Conservation (phyloP, 257 asterid species). For the Pogostemon cablin region DNA sequence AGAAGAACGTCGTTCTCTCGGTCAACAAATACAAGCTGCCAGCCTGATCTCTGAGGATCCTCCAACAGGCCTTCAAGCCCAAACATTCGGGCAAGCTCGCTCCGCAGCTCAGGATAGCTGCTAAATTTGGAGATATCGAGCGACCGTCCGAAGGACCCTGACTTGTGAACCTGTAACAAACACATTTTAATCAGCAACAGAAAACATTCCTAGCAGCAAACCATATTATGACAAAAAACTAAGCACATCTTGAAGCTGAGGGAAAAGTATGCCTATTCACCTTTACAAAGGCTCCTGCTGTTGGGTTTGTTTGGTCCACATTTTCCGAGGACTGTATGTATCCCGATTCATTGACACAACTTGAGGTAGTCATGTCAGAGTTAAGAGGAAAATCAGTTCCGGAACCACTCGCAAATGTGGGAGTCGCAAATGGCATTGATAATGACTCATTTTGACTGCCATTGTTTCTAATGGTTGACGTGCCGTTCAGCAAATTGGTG, state of each 20-base stretch:
- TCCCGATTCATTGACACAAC: slow-evolving; percentile 87
- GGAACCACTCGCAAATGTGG: slow-evolving; percentile 52
- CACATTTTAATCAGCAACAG: not conserved
- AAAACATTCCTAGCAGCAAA: not conserved
- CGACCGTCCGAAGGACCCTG: slow-evolving; percentile 91
- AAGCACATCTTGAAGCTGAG: not conserved
- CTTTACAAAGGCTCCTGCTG: slow-evolving; percentile 82
- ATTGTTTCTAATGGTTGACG: slow-evolving; percentile 48
- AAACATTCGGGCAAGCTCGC: slow-evolving; percentile 92
- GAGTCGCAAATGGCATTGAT: slow-evolving; percentile 57
- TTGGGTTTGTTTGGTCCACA: slow-evolving; percentile 65
- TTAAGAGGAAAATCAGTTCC: slow-evolving; percentile 64
- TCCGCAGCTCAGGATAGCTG: slow-evolving; percentile 89
- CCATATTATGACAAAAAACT: not conserved
- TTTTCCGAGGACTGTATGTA: slow-evolving; percentile 85
- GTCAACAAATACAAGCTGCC: slow-evolving; percentile 99
- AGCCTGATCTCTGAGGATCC: slow-evolving; percentile 99
- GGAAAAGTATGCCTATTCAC: slow-evolving; percentile 38
- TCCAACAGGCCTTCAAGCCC: slow-evolving; percentile 94
- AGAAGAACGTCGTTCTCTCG: slow-evolving; percentile 96
- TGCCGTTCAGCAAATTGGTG: slow-evolving; percentile 48
- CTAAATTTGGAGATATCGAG: slow-evolving; percentile 91
- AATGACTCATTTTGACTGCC: slow-evolving; percentile 53
- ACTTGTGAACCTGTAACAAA: slow-evolving; percentile 76
- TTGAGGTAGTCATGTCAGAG: slow-evolving; percentile 75